Conservation (phyloP, 2,329 filamentous ascomycete species). For the Chaetomiaceae sp. region DNA sequence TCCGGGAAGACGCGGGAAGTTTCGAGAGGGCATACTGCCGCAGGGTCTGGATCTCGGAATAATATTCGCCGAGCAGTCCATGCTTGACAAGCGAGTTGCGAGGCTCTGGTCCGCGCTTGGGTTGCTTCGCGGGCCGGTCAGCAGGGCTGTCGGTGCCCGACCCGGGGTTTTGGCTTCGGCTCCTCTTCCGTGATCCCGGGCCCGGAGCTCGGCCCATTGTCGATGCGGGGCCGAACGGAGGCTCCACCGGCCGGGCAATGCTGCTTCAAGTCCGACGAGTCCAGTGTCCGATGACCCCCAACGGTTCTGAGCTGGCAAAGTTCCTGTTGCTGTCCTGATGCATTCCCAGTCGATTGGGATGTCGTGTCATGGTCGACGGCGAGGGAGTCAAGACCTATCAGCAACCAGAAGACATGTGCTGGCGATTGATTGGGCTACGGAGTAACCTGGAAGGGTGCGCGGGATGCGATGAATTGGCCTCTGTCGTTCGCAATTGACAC, state of each 20-base stretch:
- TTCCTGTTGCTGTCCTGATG: background rate
- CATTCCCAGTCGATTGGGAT: slow-evolving; percentile 2
- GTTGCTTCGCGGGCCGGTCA: slow-evolving; percentile 22
- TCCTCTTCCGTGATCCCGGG: slow-evolving; percentile 19
- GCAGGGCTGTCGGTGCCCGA: slow-evolving; percentile 1
- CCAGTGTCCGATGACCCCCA: background rate
- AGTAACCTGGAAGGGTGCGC: no score
- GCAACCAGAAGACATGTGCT: slow-evolving; percentile 17
- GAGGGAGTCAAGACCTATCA: slow-evolving; percentile 16
- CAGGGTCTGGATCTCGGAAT: slow-evolving; percentile 60
- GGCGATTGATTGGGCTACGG: slow-evolving; percentile 19
- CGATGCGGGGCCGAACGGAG: slow-evolving; percentile 5
- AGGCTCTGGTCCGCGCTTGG: slow-evolving; percentile 12
- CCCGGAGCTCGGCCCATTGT: slow-evolving; percentile 12
- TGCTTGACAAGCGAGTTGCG: slow-evolving; percentile 39
- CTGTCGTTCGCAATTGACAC: background rate
- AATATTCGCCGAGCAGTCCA: slow-evolving; percentile 65
- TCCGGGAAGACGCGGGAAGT: slow-evolving; percentile 62
- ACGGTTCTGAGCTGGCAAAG: background rate
- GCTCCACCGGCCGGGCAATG: background rate
- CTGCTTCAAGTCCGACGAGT: background rate
- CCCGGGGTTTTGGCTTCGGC: slow-evolving; percentile 15
- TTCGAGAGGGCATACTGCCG: slow-evolving; percentile 65
- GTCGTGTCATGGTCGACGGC: background rate
- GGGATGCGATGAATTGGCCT: slow-evolving; percentile 12